Base-by-base conservation (phyloP, 2,329 filamentous ascomycete species). In the Venturia aucupariae region DNA sequence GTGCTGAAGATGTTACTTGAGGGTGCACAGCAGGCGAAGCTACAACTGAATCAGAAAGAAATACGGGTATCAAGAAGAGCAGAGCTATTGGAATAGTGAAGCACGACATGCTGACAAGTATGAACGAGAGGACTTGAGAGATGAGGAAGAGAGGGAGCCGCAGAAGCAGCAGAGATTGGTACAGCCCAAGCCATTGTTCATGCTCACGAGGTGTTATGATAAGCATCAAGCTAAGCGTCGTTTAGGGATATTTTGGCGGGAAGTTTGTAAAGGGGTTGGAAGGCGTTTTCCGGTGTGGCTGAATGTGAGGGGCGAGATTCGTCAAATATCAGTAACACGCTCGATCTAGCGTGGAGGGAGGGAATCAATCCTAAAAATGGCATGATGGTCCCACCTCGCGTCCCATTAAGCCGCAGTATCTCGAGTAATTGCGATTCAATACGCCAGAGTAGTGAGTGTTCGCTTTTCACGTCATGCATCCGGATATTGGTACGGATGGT, bases 21-120 rank as follows among this genome's bases (percentile, higher is more conserved):
- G 61, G 61, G 15, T 62, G 17, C 19, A 44, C 44, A 41, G 41
- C 46, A 38, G 61, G 61, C 24, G 46, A 51, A 51, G 61, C 61
- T 11, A 3, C 61, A 6, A 63, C 61, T 48, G 39, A 27, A 32
- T n/a, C 13, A n/a, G 11, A 38, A 51, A 63, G 42, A 22, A 62
- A 30, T 30, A 51, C 2, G 13, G 10, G 15, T 41, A 63, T 17
- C 4, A 48, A 19, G 38, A 32, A 10, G 22, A 57, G n/a, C n/a
- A 35, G 4, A 17, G 61, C 42, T 30, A 57, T 57, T n/a, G 61
- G 4, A 15, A 32, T 3, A 10, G 46, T 54, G 27, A 35, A n/a
- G 42, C 13, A 27, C 24, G 42, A 24, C 61, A 51, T 63, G 22
- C 11, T 60, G 39, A 41, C 57, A 27, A 35, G 32, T 4, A 60